phyloP scores from a whole-genome alignment of 768 basidiomycete species.

The Leccinum subgranulosum region DNA sequence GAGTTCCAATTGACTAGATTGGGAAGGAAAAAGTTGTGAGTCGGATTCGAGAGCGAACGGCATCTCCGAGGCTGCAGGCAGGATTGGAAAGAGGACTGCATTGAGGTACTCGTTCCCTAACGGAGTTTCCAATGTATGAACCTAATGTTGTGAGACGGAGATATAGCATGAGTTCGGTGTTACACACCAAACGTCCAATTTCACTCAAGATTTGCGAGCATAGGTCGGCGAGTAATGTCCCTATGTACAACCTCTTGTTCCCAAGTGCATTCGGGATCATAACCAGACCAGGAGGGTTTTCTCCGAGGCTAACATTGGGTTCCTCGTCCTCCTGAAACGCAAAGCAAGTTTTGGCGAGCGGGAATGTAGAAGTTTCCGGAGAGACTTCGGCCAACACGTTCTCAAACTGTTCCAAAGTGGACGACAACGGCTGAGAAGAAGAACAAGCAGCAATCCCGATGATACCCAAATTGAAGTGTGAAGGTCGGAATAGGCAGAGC shows the following conservation, averaged over 20 bases:
- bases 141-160: constrained; percentile 41
- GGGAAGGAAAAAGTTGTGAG: constrained; percentile 42
- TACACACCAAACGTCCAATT: constrained; percentile 79
- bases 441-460: constrained; percentile 81
- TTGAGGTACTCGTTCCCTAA: constrained; percentile 85
- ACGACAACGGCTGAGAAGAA: constrained; percentile 47
- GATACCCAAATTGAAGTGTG: constrained; percentile 81
- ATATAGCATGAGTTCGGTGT: background rate
- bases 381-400: constrained; percentile 62
- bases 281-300: constrained; percentile 60
- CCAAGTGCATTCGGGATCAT: constrained; percentile 84
- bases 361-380: constrained; percentile 63
- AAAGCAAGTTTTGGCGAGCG: constrained; percentile 78
- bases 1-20: constrained; percentile 59
- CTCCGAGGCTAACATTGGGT: constrained; percentile 52
- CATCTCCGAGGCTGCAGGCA: constrained; percentile 61
- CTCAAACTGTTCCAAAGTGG: constrained; percentile 65
- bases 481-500: constrained; percentile 72
- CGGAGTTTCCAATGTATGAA: constrained; percentile 76
- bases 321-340: constrained; percentile 72
- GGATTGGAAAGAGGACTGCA: constrained; percentile 56
- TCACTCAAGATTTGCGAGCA: constrained; percentile 85
- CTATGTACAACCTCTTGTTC: constrained; percentile 84
- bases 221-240: constrained; percentile 83
- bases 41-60: constrained; percentile 53